These are phyloP conservation scores for Boletus sp. DNA, from an alignment of 768 basidiomycete species.

Conservation along the genomic window DNA sequence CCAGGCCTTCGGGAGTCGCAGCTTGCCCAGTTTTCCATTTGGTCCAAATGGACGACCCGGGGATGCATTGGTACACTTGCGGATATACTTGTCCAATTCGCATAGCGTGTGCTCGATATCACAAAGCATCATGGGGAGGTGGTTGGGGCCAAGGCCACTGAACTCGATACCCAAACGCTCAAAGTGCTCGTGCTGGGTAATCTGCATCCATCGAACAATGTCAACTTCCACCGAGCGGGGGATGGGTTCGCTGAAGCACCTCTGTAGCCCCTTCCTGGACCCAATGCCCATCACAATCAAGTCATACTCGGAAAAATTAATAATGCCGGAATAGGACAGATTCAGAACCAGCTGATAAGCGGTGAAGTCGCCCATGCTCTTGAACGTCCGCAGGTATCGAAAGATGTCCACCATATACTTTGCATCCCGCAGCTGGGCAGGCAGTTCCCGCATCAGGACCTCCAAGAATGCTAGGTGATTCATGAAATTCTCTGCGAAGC, in stretches of 20 bases:
- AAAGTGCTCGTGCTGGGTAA: conserved; percentile 60
- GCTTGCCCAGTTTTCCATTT: conserved; percentile 23
- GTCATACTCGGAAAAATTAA: conserved; percentile 64
- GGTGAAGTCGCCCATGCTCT: conserved; percentile 72
- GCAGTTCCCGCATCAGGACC: conserved; percentile 57
- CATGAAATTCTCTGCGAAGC: conserved; percentile 42
- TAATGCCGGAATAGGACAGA: conserved; percentile 52
- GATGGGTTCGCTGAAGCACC: conserved; percentile 56
- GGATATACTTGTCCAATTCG: conserved; percentile 76
- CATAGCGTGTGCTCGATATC: conserved; percentile 80
- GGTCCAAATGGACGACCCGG: conserved; percentile 38
- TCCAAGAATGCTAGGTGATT: conserved; percentile 66
- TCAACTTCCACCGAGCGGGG: conserved; percentile 46
- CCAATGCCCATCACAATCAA: conserved; percentile 72
- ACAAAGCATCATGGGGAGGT: conserved; percentile 54
- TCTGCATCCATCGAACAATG: conserved; percentile 61
- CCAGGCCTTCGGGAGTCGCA: conserved; percentile 55
- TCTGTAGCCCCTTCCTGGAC: conserved; percentile 58
- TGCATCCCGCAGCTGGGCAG: conserved; percentile 45
- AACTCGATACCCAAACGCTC: conserved; percentile 53
- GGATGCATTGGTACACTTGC: conserved; percentile 32
- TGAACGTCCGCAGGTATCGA: conserved; percentile 55
- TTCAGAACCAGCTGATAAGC: conserved; percentile 65
- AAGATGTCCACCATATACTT: conserved; percentile 61
- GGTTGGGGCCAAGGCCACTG: conserved; percentile 46